Percentiles rank a stretch among this genome's conserved stretches.
Evolutionary conservation across 208 protist species (phyloP).

Genomic region (Wallacemonas collosoma): DNA sequence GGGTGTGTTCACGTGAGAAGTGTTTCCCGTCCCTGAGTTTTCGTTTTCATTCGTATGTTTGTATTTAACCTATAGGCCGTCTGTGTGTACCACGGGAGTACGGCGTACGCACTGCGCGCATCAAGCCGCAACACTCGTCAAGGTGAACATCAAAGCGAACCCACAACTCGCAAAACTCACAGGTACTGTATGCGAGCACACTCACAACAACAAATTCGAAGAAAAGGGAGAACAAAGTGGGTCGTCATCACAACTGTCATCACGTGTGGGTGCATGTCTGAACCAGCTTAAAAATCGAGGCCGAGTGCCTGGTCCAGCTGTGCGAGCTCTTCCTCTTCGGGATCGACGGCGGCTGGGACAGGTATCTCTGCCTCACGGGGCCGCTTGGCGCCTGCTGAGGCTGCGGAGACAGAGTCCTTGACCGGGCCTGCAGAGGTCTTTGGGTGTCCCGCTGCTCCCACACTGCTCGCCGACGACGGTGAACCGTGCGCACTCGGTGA

Average conservation of each 20-base stretch:
- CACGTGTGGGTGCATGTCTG: not conserved
- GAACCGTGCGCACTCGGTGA: not conserved
- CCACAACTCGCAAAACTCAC: no score
- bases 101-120: no score
- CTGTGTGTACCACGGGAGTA: no score
- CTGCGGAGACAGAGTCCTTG: slow-evolving; percentile 2
- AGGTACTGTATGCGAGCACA: no score
- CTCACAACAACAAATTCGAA: not conserved
- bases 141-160: no score
- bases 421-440: not conserved
- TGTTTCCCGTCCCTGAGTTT: no score
- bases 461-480: not conserved
- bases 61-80: no score
- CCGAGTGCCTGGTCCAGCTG: slow-evolving; percentile 78
- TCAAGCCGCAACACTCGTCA: no score
- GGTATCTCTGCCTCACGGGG: slow-evolving; percentile 14
- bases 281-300: slow-evolving; percentile 60
- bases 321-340: slow-evolving; percentile 37
- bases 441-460: not conserved
- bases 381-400: slow-evolving; percentile 19
- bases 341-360: not conserved
- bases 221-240: not conserved
- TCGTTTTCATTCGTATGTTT: no score
- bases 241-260: no score
- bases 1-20: no score